These are phyloP conservation scores for Fusarium aywerte DNA, from an alignment of 2,329 filamentous ascomycete species.

Conservation along the genomic window DNA sequence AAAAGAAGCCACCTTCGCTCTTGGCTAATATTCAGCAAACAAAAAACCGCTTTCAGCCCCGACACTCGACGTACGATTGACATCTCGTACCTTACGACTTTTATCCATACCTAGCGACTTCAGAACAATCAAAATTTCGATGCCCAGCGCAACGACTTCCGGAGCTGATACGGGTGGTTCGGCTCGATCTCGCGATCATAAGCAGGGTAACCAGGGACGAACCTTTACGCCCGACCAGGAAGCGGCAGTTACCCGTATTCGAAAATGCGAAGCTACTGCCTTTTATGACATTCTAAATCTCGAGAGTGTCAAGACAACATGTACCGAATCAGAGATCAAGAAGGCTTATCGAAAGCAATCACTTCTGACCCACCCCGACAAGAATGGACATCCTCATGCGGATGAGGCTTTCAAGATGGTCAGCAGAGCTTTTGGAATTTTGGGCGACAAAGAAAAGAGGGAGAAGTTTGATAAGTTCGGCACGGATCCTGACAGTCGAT, in stretches of 20 bases:
- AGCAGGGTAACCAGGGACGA: conserved; percentile 79
- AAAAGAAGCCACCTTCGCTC: conserved; percentile 41
- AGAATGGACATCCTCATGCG: conserved; percentile 94
- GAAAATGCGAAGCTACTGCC: conserved; percentile 82
- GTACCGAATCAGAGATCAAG: conserved; percentile 88
- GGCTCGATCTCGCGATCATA: conserved; percentile 70
- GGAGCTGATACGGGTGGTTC: conserved; percentile 62
- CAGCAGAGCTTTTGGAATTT: conserved; percentile 88
- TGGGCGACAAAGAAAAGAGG: conserved; percentile 90
- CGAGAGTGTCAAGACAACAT: conserved; percentile 69
- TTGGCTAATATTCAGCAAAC: conserved; percentile 26
- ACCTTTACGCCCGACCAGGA: conserved; percentile 91
- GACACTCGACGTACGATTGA: conserved; percentile 9
- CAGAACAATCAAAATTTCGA: conserved; percentile 32
- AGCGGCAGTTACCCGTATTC: conserved; percentile 88
- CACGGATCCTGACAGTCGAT: conserved; percentile 90
- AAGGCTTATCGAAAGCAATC: conserved; percentile 97
- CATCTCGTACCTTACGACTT: neutral
- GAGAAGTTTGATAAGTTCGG: conserved; percentile 88
- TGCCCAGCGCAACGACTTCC: conserved; percentile 63
- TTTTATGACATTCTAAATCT: conserved; percentile 96
- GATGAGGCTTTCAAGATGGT: conserved; percentile 99
- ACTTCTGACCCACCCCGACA: conserved; percentile 95
- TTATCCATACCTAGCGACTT: conserved; percentile 7
- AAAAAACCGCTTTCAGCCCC: neutral